A percentile compares a stretch with the other conserved stretches of the same genome.
These are phyloP conservation scores for Phascolomyces articulosus DNA, from an alignment of 371 early-diverging fungal genomes.

Conservation along the genomic window DNA sequence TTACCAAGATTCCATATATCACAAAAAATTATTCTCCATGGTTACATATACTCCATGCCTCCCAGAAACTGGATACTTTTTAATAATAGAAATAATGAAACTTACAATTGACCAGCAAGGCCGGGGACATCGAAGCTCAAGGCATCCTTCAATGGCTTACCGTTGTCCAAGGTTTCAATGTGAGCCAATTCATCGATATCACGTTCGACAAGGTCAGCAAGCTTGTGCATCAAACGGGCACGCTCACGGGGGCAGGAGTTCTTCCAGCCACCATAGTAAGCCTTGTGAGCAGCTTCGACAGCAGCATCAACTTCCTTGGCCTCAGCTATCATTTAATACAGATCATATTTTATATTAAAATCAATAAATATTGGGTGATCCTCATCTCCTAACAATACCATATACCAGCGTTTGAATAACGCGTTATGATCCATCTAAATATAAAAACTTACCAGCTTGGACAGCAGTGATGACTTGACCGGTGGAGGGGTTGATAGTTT, in stretches of 20 bases:
- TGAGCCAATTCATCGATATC: constrained; percentile 49
- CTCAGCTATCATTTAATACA: constrained; percentile 30
- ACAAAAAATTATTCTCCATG: too few relatives aligned
- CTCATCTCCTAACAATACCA: too few relatives aligned
- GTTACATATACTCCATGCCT: too few relatives aligned
- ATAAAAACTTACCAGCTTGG: constrained; percentile 40
- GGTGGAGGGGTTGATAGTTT: constrained; percentile 52
- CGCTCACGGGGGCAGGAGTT: constrained; percentile 33
- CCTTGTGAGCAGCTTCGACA: constrained; percentile 52
- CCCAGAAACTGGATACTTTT: too few relatives aligned
- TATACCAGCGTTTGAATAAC: too few relatives aligned
- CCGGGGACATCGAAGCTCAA: constrained; percentile 63
- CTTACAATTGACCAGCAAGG: constrained; percentile 42
- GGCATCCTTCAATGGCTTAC: constrained; percentile 46
- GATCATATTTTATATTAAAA: not conserved
- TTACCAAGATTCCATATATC: too few relatives aligned
- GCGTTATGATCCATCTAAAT: too few relatives aligned
- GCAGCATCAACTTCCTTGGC: constrained; percentile 50
- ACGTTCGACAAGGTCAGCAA: constrained; percentile 48
- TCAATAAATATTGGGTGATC: not conserved
- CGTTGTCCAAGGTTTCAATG: constrained; percentile 52
- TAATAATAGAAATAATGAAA: too few relatives aligned
- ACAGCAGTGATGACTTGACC: constrained; percentile 39
- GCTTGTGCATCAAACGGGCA: constrained; percentile 48
- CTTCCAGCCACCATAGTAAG: constrained; percentile 48